Evolutionary conservation across 1,284 basidiomycete species (phyloP).

Genomic region (Paramarasmius palmivorus): DNA sequence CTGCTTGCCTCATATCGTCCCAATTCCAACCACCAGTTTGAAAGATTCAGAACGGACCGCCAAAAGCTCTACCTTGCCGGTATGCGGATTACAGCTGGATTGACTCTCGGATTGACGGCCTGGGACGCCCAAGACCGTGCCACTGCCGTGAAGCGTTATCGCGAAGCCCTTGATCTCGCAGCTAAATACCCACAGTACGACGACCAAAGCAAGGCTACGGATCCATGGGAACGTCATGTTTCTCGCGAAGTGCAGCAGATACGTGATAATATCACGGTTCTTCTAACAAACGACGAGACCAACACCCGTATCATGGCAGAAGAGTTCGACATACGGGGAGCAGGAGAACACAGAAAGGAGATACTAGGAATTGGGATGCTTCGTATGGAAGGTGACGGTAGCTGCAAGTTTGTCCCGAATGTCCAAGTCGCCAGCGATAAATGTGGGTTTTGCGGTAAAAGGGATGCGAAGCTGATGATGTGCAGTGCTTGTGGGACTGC

Average conservation of each 20-base stretch:
- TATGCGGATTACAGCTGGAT: constrained; percentile 29
- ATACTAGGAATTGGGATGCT: constrained; percentile 17
- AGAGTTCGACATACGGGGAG: constrained; percentile 7
- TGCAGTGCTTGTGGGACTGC: constrained; percentile 28
- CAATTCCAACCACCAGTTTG: constrained; percentile 9
- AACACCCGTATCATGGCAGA: constrained; percentile 14
- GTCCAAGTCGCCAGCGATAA: constrained; percentile 28
- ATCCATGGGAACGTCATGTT: constrained; percentile 24
- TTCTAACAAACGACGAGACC: constrained; percentile 24
- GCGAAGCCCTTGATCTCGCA: constrained; percentile 31
- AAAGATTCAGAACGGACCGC: constrained; percentile 21
- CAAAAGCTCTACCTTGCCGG: constrained; percentile 27
- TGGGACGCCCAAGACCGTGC: constrained; percentile 32
- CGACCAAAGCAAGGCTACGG: constrained; percentile 10
- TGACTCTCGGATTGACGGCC: constrained; percentile 30
- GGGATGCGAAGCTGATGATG: constrained; percentile 26
- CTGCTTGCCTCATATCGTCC: constrained; percentile 30
- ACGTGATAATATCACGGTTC: constrained; percentile 24
- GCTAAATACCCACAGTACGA: constrained; percentile 24
- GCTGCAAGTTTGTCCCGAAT: constrained; percentile 14
- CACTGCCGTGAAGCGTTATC: constrained; percentile 33
- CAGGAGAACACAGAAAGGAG: constrained; percentile 22
- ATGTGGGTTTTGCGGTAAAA: constrained; percentile 27
- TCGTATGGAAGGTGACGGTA: constrained; percentile 23
- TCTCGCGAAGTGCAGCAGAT: constrained; percentile 22